phyloP scores from a whole-genome alignment of 2,329 filamentous ascomycete species.

The Mariannaea sp. region DNA sequence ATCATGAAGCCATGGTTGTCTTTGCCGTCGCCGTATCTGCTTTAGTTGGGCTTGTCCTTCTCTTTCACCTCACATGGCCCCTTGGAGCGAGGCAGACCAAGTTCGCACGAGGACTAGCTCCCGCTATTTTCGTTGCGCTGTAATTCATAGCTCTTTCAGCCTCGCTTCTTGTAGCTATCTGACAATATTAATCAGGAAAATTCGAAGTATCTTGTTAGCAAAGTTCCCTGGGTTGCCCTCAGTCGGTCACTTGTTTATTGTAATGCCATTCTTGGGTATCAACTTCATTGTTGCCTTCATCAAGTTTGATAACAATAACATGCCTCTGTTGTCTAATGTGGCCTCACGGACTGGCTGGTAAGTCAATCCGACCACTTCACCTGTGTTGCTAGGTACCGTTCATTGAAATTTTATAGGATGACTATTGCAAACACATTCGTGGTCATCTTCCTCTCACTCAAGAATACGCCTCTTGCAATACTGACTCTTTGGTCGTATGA shows the following conservation, averaged over 20 bases:
- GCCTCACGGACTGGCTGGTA: conserved; percentile 48
- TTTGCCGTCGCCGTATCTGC: conserved; percentile 29
- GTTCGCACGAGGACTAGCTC: not conserved
- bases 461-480: conserved; percentile 62
- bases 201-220: conserved; percentile 37
- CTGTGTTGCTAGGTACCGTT: not conserved
- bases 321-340: conserved; percentile 42
- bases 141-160: conserved; percentile 2
- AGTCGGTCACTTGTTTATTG: conserved; percentile 40
- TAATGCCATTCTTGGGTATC: conserved; percentile 40
- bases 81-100: conserved; percentile 20
- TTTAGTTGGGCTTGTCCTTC: conserved; percentile 20
- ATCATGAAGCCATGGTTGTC: conserved; percentile 33
- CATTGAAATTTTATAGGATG: conserved; percentile 40
- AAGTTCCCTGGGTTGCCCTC: conserved; percentile 39
- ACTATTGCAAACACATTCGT: conserved; percentile 53
- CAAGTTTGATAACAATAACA: conserved; percentile 40
- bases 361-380: conserved; percentile 14
- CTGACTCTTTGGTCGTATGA: conserved; percentile 62
- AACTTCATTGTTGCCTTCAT: conserved; percentile 44
- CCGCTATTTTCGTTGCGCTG: conserved; percentile 24
- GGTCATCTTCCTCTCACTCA: conserved; percentile 59
- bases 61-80: conserved; percentile 22
- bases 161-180: not conserved
- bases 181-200: conserved; percentile 29